Evolutionary conservation across 2,329 filamentous ascomycete species (phyloP).

Genomic region (Beauveria medogensis): DNA sequence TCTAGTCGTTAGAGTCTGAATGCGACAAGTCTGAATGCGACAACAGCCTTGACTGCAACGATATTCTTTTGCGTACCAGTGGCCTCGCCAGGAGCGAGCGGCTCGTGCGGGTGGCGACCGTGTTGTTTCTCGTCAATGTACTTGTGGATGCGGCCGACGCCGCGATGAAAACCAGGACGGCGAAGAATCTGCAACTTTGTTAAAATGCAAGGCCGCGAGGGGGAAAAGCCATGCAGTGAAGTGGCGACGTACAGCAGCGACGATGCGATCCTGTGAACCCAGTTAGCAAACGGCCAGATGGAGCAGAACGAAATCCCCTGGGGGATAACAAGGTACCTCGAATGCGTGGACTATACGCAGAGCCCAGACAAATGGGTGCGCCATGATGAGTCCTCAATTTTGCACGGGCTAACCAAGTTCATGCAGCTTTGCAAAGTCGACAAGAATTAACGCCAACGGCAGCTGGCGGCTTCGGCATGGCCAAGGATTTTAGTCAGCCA

Average conservation of each 20-base stretch:
- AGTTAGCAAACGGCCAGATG: neutral
- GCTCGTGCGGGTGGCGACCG: conserved; percentile 42
- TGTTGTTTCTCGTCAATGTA: conserved; percentile 39
- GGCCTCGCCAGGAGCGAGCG: conserved; percentile 43
- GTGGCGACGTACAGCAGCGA: conserved; percentile 21
- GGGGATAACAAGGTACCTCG: conserved; percentile 19
- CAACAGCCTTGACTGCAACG: neutral
- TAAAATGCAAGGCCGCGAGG: neutral
- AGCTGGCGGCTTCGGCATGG: neutral
- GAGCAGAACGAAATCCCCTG: neutral
- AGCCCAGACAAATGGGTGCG: conserved; percentile 23
- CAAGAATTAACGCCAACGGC: neutral
- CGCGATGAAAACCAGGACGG: conserved; percentile 43
- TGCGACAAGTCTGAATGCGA: neutral
- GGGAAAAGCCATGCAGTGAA: neutral
- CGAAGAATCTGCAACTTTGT: conserved; percentile 34
- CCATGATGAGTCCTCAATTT: conserved; percentile 18
- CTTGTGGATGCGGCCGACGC: conserved; percentile 44
- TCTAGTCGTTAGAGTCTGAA: neutral
- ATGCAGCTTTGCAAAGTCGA: neutral
- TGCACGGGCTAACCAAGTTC: neutral
- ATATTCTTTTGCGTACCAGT: conserved; percentile 29
- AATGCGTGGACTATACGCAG: conserved; percentile 27
- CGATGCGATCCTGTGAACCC: conserved; percentile 23
- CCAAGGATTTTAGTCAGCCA: too few relatives aligned